phyloP scores from a whole-genome alignment of 2,329 filamentous ascomycete species.

The Penicillium sp. region DNA sequence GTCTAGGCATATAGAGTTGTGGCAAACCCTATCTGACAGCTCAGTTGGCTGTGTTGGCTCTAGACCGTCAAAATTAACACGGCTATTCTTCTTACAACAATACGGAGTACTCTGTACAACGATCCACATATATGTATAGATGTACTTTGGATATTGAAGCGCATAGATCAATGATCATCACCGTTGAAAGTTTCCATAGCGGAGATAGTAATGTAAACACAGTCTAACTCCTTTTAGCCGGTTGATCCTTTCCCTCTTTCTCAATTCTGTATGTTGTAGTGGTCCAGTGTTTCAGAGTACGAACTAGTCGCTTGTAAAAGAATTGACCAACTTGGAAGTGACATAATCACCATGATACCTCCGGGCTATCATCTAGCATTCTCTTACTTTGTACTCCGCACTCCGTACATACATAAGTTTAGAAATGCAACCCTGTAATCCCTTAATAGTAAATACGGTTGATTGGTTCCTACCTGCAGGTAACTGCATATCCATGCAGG shows the following conservation, averaged over 20 bases:
- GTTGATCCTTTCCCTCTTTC: background rate
- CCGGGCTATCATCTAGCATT: background rate
- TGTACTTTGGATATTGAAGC: background rate
- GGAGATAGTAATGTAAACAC: background rate
- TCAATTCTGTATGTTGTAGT: background rate
- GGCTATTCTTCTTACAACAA: background rate
- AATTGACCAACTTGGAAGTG: background rate
- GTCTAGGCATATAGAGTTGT: background rate
- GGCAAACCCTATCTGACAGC: background rate
- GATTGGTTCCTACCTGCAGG: background rate
- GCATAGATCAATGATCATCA: constrained; percentile 7
- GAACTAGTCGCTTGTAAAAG: background rate
- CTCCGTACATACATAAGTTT: background rate
- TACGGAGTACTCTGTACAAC: background rate
- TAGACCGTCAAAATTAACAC: background rate
- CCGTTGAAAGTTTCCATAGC: constrained; percentile 10
- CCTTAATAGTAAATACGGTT: background rate
- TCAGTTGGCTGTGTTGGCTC: background rate
- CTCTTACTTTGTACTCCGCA: background rate
- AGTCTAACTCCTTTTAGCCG: background rate
- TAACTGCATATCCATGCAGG: background rate
- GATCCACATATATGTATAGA: background rate
- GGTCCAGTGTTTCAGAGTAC: background rate
- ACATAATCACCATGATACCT: background rate
- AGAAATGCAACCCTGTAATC: background rate